Evolutionary conservation across 805 yeast species (phyloP).

Genomic region (Kuraishia capsulata): DNA sequence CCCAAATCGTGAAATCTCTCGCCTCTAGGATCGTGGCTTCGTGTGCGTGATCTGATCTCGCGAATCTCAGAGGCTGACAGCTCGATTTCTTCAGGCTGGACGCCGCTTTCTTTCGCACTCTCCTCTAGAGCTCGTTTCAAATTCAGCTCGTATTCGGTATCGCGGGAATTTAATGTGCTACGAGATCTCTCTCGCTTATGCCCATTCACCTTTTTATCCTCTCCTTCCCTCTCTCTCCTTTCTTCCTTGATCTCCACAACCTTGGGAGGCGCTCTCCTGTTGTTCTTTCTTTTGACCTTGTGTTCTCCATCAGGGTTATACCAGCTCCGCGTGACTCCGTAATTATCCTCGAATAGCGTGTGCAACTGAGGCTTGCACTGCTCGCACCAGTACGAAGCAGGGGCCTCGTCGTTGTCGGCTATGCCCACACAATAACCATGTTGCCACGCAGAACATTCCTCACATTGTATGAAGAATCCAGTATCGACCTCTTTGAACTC

Average conservation of each 20-base stretch:
- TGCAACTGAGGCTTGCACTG: slow-evolving; percentile 82
- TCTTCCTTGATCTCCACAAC: slow-evolving; percentile 4
- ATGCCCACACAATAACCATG: slow-evolving; percentile 95
- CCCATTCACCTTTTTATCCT: slow-evolving; percentile 4
- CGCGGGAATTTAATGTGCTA: slow-evolving; percentile 12
- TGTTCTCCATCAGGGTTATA: slow-evolving; percentile 35
- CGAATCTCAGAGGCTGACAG: slow-evolving; percentile 21
- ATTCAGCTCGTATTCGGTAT: slow-evolving; percentile 24
- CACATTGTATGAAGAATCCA: slow-evolving; percentile 79
- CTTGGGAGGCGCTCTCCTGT: slow-evolving; percentile 11
- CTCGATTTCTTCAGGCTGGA: slow-evolving; percentile 24
- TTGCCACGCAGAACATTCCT: slow-evolving; percentile 92
- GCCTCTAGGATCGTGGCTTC: slow-evolving; percentile 5
- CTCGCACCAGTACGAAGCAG: slow-evolving; percentile 95
- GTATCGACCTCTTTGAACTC: slow-evolving; percentile 32
- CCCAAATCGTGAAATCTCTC: slow-evolving; percentile 2
- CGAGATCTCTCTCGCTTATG: slow-evolving; percentile 14
- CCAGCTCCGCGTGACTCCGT: slow-evolving; percentile 36
- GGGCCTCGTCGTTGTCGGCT: slow-evolving; percentile 61
- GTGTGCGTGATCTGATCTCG: slow-evolving; percentile 15
- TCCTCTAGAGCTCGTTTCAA: slow-evolving; percentile 42
- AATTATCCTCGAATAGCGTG: slow-evolving; percentile 34
- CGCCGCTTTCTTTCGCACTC: slow-evolving; percentile 43
- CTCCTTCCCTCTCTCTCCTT: slow-evolving; percentile 2
- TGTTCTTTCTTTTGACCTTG: slow-evolving; percentile 13